Evolutionary conservation across 2,329 filamentous ascomycete genomes (phyloP).

Genomic region (Grosmannia serpens): DNA sequence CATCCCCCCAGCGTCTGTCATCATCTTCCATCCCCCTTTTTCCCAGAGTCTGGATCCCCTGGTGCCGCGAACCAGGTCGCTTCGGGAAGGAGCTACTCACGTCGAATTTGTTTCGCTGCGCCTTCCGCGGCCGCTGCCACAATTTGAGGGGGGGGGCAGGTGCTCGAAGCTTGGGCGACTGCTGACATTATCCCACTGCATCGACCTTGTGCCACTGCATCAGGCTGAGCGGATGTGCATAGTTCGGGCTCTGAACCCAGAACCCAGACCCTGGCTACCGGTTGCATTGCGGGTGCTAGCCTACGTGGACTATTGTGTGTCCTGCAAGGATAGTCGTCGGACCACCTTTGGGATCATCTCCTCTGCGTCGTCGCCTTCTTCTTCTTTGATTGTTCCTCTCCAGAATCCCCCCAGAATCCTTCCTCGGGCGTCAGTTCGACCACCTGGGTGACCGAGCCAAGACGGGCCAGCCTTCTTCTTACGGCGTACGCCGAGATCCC

Average conservation of each 20-base stretch:
- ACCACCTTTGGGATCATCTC: background rate
- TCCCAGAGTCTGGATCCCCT: background rate
- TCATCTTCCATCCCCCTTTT: background rate
- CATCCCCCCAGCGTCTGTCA: constrained; percentile 11
- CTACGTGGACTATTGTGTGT: background rate
- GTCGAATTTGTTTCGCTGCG: background rate
- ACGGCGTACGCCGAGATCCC: background rate
- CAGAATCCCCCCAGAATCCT: background rate
- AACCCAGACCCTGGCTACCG: background rate
- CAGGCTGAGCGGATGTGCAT: background rate
- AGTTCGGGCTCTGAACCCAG: background rate
- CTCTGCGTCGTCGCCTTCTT: background rate
- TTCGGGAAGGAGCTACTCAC: background rate
- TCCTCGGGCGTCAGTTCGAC: background rate
- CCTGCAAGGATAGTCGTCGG: background rate
- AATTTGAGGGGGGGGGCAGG: too few relatives aligned
- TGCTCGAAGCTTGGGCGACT: background rate
- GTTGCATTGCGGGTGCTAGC: background rate
- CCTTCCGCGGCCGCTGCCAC: background rate
- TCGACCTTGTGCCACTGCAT: background rate
- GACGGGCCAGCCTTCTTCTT: background rate
- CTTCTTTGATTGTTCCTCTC: background rate
- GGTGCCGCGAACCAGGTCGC: background rate
- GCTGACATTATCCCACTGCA: background rate
- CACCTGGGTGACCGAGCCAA: background rate